Evolutionary conservation across 2,329 filamentous ascomycete species (phyloP), one percentile per base, ranked within the genome.

Genomic region (Fusarium poae): DNA sequence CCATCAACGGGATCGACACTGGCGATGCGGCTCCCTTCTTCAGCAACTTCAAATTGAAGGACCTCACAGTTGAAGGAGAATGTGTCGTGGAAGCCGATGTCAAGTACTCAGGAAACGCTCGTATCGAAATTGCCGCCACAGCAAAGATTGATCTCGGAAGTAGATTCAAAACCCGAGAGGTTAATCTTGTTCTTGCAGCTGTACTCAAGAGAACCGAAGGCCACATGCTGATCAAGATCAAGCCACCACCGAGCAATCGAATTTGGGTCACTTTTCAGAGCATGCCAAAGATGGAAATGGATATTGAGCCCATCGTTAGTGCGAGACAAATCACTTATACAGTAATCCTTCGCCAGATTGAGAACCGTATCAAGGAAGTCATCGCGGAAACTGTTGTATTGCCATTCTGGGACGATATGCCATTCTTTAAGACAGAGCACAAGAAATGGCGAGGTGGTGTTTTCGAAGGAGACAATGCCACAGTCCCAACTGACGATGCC

Each of bases 381-480:
- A 86, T 99, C 63, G 92, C 92, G 12, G 96, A 99, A 80, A 97
- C 94, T 2, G 79, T 98, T 21, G 96, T 99, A 3, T 84, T 91
- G 57, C 96, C 96, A 0, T 97, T 97, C 76, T 99, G 96, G 95
- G 96, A 99, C 70, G 96, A 99, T 77, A 86, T 93, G 25, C 94
- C 96, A 0, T 98, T 99, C 78, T 91, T 93, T 76, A 89, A 92
- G 72, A 98, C 94, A 0, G 85, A 90, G 57, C 83, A 88, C 58
- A 93, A 97, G 77, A 81, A 83, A 21, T 94, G 93, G 84, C 87
- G 96, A 71, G 96, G 95, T 13, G 96, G 96, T 0, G 91, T 98
- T 21, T 99, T 89, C 75, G 84, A 86, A 32, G 84, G 84, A 29
- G 87, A 89, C 46, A 82, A 85, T 64, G 81, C 79, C 3, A 81